A percentile compares a stretch with the other conserved stretches of the same genome.
Evolutionary conservation across 2,329 filamentous ascomycete genomes (phyloP).

Genomic region (Colletotrichum liaoningense): DNA sequence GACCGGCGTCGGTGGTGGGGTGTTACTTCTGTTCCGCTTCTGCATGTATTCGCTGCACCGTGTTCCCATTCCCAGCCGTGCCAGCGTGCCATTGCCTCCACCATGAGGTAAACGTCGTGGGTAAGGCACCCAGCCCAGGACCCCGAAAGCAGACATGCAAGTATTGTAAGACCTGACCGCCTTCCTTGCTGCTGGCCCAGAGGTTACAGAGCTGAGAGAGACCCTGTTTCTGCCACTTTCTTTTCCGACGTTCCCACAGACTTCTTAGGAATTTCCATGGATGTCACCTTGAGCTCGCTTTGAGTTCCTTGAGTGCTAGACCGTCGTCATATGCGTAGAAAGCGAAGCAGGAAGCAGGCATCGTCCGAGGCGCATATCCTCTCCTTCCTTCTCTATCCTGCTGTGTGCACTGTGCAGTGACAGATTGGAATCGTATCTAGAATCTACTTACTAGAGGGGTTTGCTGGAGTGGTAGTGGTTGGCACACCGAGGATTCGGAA

Average conservation of each 20-base stretch:
- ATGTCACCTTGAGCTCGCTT: not conserved
- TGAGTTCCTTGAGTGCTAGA: not conserved
- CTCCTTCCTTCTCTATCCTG: not conserved
- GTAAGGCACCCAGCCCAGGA: conserved; percentile 3
- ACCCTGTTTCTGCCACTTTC: conserved; percentile 22
- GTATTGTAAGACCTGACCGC: conserved; percentile 12
- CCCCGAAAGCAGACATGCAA: not conserved
- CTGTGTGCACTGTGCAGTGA: not conserved
- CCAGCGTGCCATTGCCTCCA: conserved; percentile 23
- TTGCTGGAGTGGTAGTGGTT: not conserved
- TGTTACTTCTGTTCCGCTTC: conserved; percentile 24
- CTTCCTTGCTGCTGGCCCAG: conserved; percentile 7
- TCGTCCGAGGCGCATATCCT: not conserved
- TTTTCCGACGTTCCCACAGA: conserved; percentile 7
- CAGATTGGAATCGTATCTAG: not conserved
- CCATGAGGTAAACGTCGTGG: conserved; percentile 7
- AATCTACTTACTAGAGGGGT: not conserved
- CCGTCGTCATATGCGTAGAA: not conserved
- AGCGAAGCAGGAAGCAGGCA: not conserved
- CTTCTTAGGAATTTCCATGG: not conserved
- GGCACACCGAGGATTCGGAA: not conserved
- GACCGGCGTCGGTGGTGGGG: conserved; percentile 5
- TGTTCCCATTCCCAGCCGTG: conserved; percentile 28
- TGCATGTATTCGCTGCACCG: conserved; percentile 32
- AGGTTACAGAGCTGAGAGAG: not conserved